Percentiles rank a stretch among this genome's conserved stretches.
Conservation (phyloP, 495 filamentous ascomycete genomes). For the Aspergillus panamensis region DNA sequence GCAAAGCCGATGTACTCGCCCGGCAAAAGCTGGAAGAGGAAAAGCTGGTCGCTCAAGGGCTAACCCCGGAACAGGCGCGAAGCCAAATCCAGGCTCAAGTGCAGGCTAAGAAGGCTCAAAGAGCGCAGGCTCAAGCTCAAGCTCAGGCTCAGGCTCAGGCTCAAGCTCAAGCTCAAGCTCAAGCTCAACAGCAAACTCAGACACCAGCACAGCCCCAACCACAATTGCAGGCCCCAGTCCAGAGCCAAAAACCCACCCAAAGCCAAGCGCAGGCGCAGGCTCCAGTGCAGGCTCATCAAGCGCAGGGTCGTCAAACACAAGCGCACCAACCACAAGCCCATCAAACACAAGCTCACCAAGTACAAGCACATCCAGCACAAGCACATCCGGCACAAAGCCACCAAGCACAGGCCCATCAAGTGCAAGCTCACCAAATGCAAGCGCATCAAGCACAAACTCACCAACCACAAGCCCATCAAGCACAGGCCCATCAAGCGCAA, state of each 20-base stretch:
- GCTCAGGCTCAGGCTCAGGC: constrained; percentile 5
- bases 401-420: constrained; percentile 12
- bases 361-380: constrained; percentile 11
- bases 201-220: not conserved
- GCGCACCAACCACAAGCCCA: constrained; percentile 10
- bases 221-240: not conserved
- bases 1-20: constrained; percentile 39
- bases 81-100: constrained; percentile 8
- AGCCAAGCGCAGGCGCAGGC: constrained; percentile 13
- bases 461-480: constrained; percentile 7
- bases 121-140: constrained; percentile 7
- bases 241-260: not conserved
- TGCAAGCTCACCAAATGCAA: constrained; percentile 13
- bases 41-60: constrained; percentile 3
- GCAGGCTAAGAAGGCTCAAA: not conserved
- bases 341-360: constrained; percentile 12
- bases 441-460: constrained; percentile 8
- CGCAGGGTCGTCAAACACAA: constrained; percentile 8
- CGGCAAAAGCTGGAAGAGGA: constrained; percentile 17
- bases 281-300: constrained; percentile 12
- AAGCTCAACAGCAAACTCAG: constrained; percentile 4
- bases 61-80: constrained; percentile 1
- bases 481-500: constrained; percentile 15
- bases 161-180: constrained; percentile 2
- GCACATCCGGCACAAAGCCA: constrained; percentile 9